These are phyloP conservation scores for Bisporella sp. DNA, from an alignment of 2,329 filamentous ascomycete species.

Conservation along the genomic window DNA sequence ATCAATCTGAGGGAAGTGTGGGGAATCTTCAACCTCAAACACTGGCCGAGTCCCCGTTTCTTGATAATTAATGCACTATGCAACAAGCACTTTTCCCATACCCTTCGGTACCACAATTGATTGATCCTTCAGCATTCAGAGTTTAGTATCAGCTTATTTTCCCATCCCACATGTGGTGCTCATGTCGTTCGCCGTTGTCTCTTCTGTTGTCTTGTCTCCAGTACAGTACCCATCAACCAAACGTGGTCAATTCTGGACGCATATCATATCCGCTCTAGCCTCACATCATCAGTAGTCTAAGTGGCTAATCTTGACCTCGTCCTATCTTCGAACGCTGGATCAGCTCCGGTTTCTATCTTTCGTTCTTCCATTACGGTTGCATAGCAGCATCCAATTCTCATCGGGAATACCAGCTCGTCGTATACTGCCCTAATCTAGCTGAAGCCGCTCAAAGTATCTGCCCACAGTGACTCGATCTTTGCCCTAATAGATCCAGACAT, in stretches of 20 bases:
- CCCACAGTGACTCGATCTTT: constrained; percentile 15
- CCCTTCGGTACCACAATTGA: constrained; percentile 2
- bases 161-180: constrained; percentile 18
- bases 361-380: constrained; percentile 11
- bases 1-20: constrained; percentile 21
- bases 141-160: constrained; percentile 10
- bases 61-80: constrained; percentile 27
- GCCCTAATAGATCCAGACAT: constrained; percentile 15
- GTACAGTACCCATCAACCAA: constrained; percentile 22
- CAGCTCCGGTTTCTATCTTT: not conserved
- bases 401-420: not conserved
- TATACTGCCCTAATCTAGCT: constrained; percentile 14
- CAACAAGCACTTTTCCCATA: constrained; percentile 8
- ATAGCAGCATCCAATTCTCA: constrained; percentile 9
- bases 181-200: constrained; percentile 25
- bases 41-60: constrained; percentile 22
- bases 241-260: constrained; percentile 20
- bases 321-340: constrained; percentile 10
- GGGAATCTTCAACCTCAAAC: constrained; percentile 28
- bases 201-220: constrained; percentile 19
- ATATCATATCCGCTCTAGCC: constrained; percentile 21
- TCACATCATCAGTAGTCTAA: constrained; percentile 16
- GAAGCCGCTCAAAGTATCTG: constrained; percentile 16
- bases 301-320: constrained; percentile 18
- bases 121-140: constrained; percentile 6